Base-by-base conservation (phyloP, 148 eudicot species). In the Chenopodium album region DNA sequence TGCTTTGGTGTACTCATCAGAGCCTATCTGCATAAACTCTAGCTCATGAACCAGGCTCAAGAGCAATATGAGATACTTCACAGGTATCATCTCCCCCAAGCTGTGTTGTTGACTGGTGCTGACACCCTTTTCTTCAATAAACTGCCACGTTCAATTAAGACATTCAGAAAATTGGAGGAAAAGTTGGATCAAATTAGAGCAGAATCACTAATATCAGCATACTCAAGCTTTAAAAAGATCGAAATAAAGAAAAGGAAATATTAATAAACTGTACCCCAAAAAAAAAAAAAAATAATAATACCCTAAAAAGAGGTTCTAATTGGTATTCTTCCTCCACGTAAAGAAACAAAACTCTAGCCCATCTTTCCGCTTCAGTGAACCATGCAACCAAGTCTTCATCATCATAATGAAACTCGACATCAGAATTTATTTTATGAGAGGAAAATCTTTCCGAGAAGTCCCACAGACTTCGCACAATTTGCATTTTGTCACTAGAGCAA, bases 331-430 rank as follows among this genome's bases (percentile, higher is more conserved):
- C 90, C 81, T 90, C 84, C 37, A 84, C 82, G 47, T 86, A 82
- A 87, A 96, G 97, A 85, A 96, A 96, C 56, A 92, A 84, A 78
- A 91, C 90, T 79, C 98, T 91, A 7, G 94, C 87, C 99, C 99
- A 96, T 85, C 98, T 88, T 84, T 85, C 92, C n/a, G 92, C 93
- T 84, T 90, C 90, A 80, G 85, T 83, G 77, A 70, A 87, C 99
- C 99, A 96, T 31, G 89, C 86, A 81, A 84, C 83, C 90, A 94
- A 78, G 79, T 94, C 98, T 88, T 89, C 98, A 63, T 96, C 98
- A 77, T 92, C 93, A 82, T 79, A 96, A 66, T 73, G 82, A 69
- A 71, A 44, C 67, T 60, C 82, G 69, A 71, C 84, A 80, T 80
- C 71, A 50, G 77, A 74, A 79, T 79, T 50, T 79, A 83, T 34